Base-by-base conservation (phyloP, 345 rosid genomes). In the Camelina laxa region DNA sequence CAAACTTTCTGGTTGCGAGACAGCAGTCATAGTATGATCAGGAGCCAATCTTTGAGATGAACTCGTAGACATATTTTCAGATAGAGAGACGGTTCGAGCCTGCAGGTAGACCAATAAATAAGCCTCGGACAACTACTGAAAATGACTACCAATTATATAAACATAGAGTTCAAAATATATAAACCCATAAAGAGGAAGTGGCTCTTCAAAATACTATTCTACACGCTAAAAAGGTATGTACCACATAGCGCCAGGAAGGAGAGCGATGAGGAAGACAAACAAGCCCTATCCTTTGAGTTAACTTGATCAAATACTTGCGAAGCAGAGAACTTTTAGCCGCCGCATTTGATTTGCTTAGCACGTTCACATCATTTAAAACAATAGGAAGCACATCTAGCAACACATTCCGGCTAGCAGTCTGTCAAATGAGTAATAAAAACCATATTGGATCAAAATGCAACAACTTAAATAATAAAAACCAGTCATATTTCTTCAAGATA, bases 231-330 rank as follows among this genome's bases (percentile, higher is more conserved):
- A 41, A 50, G 51, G 62, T 57, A 84, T 80, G 76, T 71, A 95
- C 99, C 97, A 91, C 88, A 83, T 95, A 92, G 60, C 82, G 87
- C 96, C 97, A 89, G 74, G 92, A 65, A 21, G 93, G 90, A 67
- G 85, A 75, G 61, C 92, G 96, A 74, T 76, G 91, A 84, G 97
- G 97, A 70, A 95, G 96, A 75, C 89, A 89, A 71, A 84, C 82
- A 68, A 90, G 88, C 75, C 95, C 99, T 68, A 95, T 82, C 73
- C 99, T 81, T 78, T 95, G 97, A 69, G 89, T 87, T 80, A 89
- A 79, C 85, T 95, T 92, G 75, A 95, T 74, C 79, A 88, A 69
- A 83, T 84, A 84, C 82, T 95, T 95, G 65, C 97, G 90, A 71
- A 95, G 97, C 78, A 92, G 76, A 73, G 93, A 83, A 82, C 97